These are phyloP conservation scores for Pythium rishiriense DNA, from an alignment of 352 stramenopile species.

Conservation along the genomic window DNA sequence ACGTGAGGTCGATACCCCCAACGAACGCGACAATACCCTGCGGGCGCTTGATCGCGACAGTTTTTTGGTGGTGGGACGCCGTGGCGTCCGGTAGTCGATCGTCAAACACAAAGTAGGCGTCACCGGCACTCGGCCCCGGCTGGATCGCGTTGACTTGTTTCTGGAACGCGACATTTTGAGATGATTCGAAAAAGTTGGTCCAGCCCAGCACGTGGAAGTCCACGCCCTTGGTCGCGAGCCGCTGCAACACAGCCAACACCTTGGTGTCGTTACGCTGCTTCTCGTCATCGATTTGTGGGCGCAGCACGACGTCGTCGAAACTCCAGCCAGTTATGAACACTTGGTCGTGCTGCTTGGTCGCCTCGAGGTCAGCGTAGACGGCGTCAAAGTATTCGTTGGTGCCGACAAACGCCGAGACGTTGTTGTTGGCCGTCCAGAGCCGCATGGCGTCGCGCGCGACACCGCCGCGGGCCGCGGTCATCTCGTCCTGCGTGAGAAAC, in stretches of 20 bases:
- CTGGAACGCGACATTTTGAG: conserved; percentile 55
- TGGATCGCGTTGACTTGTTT: conserved; percentile 50
- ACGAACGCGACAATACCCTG: conserved; percentile 44
- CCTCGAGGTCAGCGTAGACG: conserved; percentile 47
- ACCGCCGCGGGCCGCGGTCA: conserved; percentile 46
- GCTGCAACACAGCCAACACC: conserved; percentile 27
- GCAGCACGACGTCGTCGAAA: conserved; percentile 59
- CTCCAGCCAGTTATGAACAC: conserved; percentile 65
- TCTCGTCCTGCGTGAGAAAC: conserved; percentile 65
- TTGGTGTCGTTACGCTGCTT: conserved; percentile 27
- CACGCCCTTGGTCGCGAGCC: conserved; percentile 34
- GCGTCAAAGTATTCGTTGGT: conserved; percentile 51
- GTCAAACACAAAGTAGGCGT: conserved; percentile 48
- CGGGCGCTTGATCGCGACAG: conserved; percentile 30
- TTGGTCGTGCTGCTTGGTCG: conserved; percentile 32
- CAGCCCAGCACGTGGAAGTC: conserved; percentile 61
- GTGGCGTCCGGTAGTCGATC: conserved; percentile 33
- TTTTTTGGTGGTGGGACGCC: conserved; percentile 57
- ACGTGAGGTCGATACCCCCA: conserved; percentile 50
- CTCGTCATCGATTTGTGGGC: conserved; percentile 31
- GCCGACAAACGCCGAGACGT: conserved; percentile 40
- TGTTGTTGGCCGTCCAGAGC: conserved; percentile 49
- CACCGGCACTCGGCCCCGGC: conserved; percentile 22
- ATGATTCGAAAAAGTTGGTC: conserved; percentile 58
- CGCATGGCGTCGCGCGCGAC: conserved; percentile 43